Base-by-base conservation (phyloP, 768 basidiomycete genomes). In the Boletus rubropictus region DNA sequence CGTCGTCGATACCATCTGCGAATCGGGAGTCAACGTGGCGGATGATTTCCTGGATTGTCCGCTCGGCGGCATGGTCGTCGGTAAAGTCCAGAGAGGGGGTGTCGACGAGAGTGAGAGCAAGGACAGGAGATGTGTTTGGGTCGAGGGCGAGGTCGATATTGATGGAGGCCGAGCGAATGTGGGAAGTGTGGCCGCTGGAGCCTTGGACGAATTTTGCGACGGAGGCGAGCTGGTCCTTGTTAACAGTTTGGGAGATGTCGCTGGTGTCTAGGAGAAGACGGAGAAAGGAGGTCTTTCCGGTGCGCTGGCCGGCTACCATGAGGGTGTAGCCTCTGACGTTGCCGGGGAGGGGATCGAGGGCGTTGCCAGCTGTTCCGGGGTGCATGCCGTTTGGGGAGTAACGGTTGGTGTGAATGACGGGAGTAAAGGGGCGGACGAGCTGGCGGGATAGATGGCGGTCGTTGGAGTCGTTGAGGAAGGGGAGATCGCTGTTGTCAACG, bases 281-380 rank as follows among this genome's bases (percentile, higher is more conserved):
- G 61, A 90, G 82, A 61, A 92, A 86, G 51, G 86, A 84, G 20
- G 88, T 89, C 77, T 92, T 92, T 69, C 86, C 86, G 69, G 84
- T 82, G 69, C 83, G 75, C 63, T 79, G 81, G 42, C 88, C 88
- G 48, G 87, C 88, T 61, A 88, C 86, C 72, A 90, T 84, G 66
- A 90, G 71, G 57, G 83, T 82, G 72, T 78, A 78, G 31, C 71
- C 70, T 59, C 57, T 62, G 61, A 59, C 53, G 48, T 50, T 51
- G 60, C 45, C 50, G 57, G 48, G 47, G 48, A 50, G 52, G 54
- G 52, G 44, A 59, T 58, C 61, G 58, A 57, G 49, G 56, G 50
- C 39, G 61, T 51, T 60, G 64, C 43, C 46, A 31, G 50, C 42
- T 44, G 60, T 51, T 60, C 65, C 65, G 63, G 53, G 43, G 50